Base-by-base conservation (phyloP, 495 filamentous ascomycete genomes). In the Neurospora sp. region DNA sequence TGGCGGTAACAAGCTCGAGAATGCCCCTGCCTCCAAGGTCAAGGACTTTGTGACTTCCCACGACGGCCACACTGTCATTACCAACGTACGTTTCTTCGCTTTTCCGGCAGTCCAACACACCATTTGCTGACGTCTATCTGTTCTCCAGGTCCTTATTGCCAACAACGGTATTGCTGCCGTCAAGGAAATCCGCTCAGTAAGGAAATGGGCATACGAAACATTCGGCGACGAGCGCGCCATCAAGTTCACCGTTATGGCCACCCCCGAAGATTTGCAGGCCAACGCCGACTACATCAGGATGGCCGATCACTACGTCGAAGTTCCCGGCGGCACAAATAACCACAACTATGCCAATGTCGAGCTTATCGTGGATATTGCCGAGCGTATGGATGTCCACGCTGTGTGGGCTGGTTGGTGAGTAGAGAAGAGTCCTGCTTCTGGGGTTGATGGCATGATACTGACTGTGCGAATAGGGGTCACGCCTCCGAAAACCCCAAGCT, bases 281-380 rank as follows among this genome's bases (percentile, higher is more conserved):
- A 99, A 99, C 82, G 96, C 96, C 69, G 96, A 99, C 84, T 99
- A 99, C 82, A 99, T 99, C 80, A 89, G 96, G 76, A 97, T 99
- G 96, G 96, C 96, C 2, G 96, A 99, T 81, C 93, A 97, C 87
- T 99, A 99, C 80, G 96, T 98, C 73, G 96, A 99, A 85, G 94
- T 96, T 69, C 96, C 96, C n/a, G 96, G 96, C 77, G 96, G 96
- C 78, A 99, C 96, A 65, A 99, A 99, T 85, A 99, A 99, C 87
- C 98, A 99, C 89, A 99, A 99, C 84, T 99, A 99, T 81, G 96
- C 96, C 80, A 99, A 99, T 83, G 96, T 99, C 68, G 96, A 99
- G 85, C 86, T 99, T 77, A 98, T 99, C 81, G 96, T 99, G 72
- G 96, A 99, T 86, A 89, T 99, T 80, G 96, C 96, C n/a, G 96